phyloP scores from a whole-genome alignment of 208 protist species.

The Crithidia bombi region DNA sequence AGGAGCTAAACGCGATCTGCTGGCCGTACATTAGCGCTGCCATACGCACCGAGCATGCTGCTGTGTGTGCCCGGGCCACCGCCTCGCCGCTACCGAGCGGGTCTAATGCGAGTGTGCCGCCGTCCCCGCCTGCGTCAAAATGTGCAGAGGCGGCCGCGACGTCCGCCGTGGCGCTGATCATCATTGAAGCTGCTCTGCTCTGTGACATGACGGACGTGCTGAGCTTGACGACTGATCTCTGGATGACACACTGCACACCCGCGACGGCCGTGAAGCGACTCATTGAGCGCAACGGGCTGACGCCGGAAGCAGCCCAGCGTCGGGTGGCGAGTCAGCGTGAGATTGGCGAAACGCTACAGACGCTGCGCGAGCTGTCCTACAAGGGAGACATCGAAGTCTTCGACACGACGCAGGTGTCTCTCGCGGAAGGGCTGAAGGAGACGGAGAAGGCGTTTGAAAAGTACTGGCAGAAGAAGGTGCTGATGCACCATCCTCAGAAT shows the following conservation, averaged over 20 bases:
- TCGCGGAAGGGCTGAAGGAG: constrained; percentile 51
- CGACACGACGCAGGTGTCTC: constrained; percentile 56
- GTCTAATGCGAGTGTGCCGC: not conserved
- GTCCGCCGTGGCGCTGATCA: constrained; percentile 40
- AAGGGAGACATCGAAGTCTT: constrained; percentile 49
- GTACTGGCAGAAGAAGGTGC: constrained; percentile 57
- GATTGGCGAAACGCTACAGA: constrained; percentile 32
- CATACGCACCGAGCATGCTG: constrained; percentile 38
- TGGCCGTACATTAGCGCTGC: constrained; percentile 72
- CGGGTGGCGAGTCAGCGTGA: constrained; percentile 55
- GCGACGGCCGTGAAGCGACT: constrained; percentile 51
- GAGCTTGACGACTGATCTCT: constrained; percentile 60
- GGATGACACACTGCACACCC: constrained; percentile 66
- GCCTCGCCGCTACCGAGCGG: not conserved
- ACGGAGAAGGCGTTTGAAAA: constrained; percentile 47
- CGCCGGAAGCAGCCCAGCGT: constrained; percentile 39
- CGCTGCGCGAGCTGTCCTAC: constrained; percentile 43
- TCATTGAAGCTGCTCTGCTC: constrained; percentile 81
- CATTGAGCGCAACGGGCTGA: constrained; percentile 49
- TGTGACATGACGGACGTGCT: constrained; percentile 47
- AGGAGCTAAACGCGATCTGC: constrained; percentile 69
- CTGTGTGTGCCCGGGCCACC: constrained; percentile 4
- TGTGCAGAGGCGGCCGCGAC: not conserved
- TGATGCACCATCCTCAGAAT: constrained; percentile 11
- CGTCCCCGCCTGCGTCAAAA: too few species aligned